These are phyloP conservation scores for Agroathelia rolfsii DNA, from an alignment of 1,284 basidiomycete species.

Conservation along the genomic window DNA sequence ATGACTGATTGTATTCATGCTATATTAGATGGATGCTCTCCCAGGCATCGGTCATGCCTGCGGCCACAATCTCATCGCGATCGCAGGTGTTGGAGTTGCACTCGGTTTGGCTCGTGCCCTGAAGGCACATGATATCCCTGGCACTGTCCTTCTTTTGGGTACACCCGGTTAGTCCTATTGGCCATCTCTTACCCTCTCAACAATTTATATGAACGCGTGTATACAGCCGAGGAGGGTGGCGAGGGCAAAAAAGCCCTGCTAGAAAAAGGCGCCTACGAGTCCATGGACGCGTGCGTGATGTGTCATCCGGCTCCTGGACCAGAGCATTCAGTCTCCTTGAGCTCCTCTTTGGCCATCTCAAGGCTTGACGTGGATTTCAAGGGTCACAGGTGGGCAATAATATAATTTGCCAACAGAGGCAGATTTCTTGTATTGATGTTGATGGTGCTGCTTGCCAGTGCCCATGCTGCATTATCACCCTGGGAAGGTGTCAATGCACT, in stretches of 20 bases:
- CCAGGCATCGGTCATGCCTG: constrained; percentile 65
- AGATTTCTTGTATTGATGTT: neutral
- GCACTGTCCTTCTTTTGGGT: constrained; percentile 63
- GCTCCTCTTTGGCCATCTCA: constrained; percentile 42
- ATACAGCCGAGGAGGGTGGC: constrained; percentile 61
- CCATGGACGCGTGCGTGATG: constrained; percentile 63
- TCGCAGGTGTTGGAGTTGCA: constrained; percentile 60
- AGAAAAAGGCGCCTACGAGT: constrained; percentile 53
- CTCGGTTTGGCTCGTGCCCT: constrained; percentile 51
- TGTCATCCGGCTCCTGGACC: constrained; percentile 57
- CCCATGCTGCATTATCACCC: constrained; percentile 60
- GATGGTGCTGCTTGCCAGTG: constrained; percentile 24
- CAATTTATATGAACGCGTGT: neutral
- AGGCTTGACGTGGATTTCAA: constrained; percentile 40
- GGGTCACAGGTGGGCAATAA: constrained; percentile 44
- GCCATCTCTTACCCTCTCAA: neutral
- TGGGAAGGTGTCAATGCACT: constrained; percentile 73
- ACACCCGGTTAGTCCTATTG: constrained; percentile 45
- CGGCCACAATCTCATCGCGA: constrained; percentile 73
- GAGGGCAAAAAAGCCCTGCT: constrained; percentile 58
- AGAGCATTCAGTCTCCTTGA: constrained; percentile 40
- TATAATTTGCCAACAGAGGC: neutral
- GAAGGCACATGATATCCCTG: constrained; percentile 45
- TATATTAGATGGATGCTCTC: constrained; percentile 41
- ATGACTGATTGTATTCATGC: constrained; percentile 1